Conservation (phyloP, 495 filamentous ascomycete species). For the Trichoderma parareesei region DNA sequence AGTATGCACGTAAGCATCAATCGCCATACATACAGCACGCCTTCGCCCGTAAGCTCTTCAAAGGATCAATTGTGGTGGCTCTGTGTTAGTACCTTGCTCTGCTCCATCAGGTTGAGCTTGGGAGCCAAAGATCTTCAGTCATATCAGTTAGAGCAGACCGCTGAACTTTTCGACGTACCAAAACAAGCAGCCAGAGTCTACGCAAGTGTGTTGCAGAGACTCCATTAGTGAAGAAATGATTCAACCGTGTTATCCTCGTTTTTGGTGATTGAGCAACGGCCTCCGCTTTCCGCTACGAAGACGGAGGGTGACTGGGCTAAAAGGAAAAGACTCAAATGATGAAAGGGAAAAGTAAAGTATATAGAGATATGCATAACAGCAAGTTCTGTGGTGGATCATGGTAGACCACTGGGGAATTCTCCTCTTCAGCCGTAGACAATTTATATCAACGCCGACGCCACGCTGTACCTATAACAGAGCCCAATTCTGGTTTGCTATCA, state of each 20-base stretch:
- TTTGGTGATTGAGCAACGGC: not conserved
- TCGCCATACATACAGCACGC: not conserved
- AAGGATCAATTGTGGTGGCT: not conserved
- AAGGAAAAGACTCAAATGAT: not conserved
- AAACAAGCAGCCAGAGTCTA: not conserved
- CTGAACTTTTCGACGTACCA: not conserved
- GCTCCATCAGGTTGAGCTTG: not conserved
- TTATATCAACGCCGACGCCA: not conserved
- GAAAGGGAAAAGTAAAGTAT: not conserved
- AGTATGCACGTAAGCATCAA: not conserved
- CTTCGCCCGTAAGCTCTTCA: not conserved
- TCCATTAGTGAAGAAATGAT: not conserved
- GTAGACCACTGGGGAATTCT: not conserved
- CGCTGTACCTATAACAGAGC: conserved; percentile 9
- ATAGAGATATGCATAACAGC: not conserved
- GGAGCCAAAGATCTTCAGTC: not conserved
- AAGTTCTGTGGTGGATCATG: conserved; percentile 10
- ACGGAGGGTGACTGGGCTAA: not conserved
- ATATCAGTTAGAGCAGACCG: not conserved
- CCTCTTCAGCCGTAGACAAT: conserved; percentile 6
- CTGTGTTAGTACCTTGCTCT: not conserved
- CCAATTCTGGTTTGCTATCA: no score
- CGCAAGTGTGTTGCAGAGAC: not conserved
- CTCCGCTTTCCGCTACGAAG: not conserved
- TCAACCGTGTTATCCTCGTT: not conserved